Evolutionary conservation across 1,139 yeast species (phyloP).

Genomic region (Zhuliangozyma blackwelliae): DNA sequence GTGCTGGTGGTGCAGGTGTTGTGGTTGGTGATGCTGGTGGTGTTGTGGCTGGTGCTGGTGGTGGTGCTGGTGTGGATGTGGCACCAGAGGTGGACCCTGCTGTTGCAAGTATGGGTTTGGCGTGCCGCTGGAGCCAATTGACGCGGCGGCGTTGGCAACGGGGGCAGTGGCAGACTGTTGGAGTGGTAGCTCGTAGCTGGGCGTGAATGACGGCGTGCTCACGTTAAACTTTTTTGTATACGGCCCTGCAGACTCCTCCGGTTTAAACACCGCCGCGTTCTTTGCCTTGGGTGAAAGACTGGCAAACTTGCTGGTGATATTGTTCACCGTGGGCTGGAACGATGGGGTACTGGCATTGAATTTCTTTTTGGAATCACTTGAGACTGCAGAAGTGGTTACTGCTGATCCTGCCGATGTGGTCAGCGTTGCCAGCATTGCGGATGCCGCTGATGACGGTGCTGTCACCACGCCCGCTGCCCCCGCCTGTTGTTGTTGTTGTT

Average conservation of each 20-base stretch:
- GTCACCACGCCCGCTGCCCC: too few species aligned
- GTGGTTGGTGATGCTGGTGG: neutral
- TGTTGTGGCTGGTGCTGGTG: neutral
- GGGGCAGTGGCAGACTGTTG: neutral
- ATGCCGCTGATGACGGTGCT: too few species aligned
- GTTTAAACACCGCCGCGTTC: slow-evolving; percentile 55
- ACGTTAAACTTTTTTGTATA: slow-evolving; percentile 26
- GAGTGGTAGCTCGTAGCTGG: slow-evolving; percentile 12
- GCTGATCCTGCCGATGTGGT: slow-evolving; percentile 5
- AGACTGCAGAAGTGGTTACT: slow-evolving; percentile 2
- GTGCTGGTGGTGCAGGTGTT: slow-evolving; percentile 2
- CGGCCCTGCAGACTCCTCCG: slow-evolving; percentile 16
- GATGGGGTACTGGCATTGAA: slow-evolving; percentile 65
- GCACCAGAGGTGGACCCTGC: neutral
- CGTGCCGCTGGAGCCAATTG: neutral
- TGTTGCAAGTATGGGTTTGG: slow-evolving; percentile 2
- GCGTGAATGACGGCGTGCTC: slow-evolving; percentile 31
- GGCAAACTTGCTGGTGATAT: slow-evolving; percentile 39
- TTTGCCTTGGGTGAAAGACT: slow-evolving; percentile 51
- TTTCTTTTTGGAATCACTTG: slow-evolving; percentile 30
- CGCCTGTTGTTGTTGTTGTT: neutral
- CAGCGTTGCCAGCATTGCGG: neutral
- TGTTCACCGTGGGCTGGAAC: slow-evolving; percentile 48
- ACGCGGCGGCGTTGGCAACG: neutral
- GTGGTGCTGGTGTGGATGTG: slow-evolving; percentile 1